A percentile compares a stretch with the other conserved stretches of the same genome.
phyloP scores from a whole-genome alignment of 169 alveolate species.

The Plasmodium gallinaceum region DNA sequence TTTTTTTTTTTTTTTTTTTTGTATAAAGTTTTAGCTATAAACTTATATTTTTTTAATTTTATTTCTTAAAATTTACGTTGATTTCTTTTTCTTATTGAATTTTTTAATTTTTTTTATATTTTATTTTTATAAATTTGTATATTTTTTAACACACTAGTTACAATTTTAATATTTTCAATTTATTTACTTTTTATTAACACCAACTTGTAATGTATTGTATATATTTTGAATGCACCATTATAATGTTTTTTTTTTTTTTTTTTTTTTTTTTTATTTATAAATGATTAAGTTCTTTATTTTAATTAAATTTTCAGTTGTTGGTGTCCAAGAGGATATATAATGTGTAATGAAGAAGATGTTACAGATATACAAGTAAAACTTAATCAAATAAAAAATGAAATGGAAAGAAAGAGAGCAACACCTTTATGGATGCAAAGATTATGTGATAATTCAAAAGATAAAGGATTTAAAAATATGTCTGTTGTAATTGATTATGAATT shows the following conservation, averaged over 20 bases:
- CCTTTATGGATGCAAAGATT: constrained; percentile 56
- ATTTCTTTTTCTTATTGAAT: too few species aligned
- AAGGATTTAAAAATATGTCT: constrained; percentile 72
- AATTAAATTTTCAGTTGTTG: constrained; percentile 49
- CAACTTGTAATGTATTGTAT: too few species aligned
- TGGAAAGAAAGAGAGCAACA: constrained; percentile 15
- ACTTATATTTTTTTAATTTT: too few species aligned
- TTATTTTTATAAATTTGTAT: too few species aligned
- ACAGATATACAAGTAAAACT: constrained; percentile 44
- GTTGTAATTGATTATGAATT: constrained; percentile 71
- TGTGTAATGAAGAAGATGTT: constrained; percentile 76
- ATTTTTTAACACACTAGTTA: too few species aligned
- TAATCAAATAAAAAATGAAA: constrained; percentile 19
- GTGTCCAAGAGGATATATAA: constrained; percentile 76
- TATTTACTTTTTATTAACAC: too few species aligned
- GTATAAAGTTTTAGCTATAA: neutral
- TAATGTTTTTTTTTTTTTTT: neutral
- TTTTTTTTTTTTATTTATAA: neutral
- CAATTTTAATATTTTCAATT: too few species aligned
- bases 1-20: neutral
- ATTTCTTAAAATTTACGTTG: too few species aligned
- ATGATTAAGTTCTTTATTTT: neutral
- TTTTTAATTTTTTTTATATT: too few species aligned
- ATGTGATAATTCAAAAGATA: constrained; percentile 50
- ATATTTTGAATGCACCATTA: neutral